A percentile compares a stretch with the other conserved stretches of the same genome.
Conservation (phyloP, 2,329 filamentous ascomycete genomes). For the Monilinia vaccinii-corymbosi region DNA sequence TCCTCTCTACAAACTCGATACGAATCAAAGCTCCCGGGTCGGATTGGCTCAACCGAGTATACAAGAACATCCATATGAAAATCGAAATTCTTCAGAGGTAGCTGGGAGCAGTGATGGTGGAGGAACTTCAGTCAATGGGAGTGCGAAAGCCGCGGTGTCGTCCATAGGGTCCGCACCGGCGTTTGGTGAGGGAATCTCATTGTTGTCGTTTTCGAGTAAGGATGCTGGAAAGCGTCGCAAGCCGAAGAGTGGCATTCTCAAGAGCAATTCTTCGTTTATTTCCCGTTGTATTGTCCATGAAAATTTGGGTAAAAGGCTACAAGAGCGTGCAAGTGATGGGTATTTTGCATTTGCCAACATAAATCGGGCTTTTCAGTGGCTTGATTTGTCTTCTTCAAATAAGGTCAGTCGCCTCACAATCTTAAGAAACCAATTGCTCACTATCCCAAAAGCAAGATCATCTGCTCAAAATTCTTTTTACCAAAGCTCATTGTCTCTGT, state of each 20-base stretch:
- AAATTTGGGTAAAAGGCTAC: slow-evolving; percentile 64
- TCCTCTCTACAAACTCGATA: slow-evolving; percentile 45
- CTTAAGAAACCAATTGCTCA: slow-evolving; percentile 21
- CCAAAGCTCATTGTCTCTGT: slow-evolving; percentile 88
- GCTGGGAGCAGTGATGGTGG: slow-evolving; percentile 48
- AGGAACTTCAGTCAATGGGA: slow-evolving; percentile 41
- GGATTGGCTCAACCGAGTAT: slow-evolving; percentile 39
- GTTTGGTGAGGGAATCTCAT: slow-evolving; percentile 80
- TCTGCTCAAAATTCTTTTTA: slow-evolving; percentile 91
- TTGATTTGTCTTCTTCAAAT: slow-evolving; percentile 70
- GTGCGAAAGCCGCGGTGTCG: slow-evolving; percentile 26
- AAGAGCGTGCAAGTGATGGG: slow-evolving; percentile 69
- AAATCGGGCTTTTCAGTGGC: slow-evolving; percentile 91
- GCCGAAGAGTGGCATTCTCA: slow-evolving; percentile 96
- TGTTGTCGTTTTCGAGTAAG: slow-evolving; percentile 56
- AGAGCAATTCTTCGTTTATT: slow-evolving; percentile 97
- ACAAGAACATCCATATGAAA: slow-evolving; percentile 53
- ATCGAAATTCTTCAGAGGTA: slow-evolving; percentile 51
- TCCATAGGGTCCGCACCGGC: slow-evolving; percentile 43
- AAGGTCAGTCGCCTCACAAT: slow-evolving; percentile 41
- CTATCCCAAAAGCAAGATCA: slow-evolving; percentile 59
- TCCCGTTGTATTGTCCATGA: slow-evolving; percentile 94
- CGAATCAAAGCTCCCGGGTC: slow-evolving; percentile 39
- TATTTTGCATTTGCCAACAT: slow-evolving; percentile 91
- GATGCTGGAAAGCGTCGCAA: slow-evolving; percentile 77